A percentile compares a stretch with the other conserved stretches of the same genome.
phyloP scores from a whole-genome alignment of 1,284 basidiomycete species.

The Microbotryum saponariae region DNA sequence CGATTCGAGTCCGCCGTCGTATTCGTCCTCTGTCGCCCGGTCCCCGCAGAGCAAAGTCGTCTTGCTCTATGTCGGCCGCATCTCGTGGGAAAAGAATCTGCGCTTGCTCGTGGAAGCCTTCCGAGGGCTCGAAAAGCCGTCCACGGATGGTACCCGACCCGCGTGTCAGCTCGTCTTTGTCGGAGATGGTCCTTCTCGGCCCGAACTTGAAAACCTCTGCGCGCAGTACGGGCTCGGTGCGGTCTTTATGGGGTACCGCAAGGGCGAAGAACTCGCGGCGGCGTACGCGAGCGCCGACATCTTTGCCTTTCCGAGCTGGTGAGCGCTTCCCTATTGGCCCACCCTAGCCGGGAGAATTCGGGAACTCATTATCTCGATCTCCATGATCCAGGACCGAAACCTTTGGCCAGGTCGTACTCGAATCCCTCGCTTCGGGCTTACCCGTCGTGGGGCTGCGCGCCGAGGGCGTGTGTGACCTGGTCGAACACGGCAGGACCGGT shows the following conservation, averaged over 20 bases:
- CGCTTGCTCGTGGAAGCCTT: conserved; percentile 50
- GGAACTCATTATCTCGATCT: background rate
- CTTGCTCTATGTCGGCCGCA: conserved; percentile 43
- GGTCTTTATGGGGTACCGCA: conserved; percentile 48
- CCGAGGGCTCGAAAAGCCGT: conserved; percentile 31
- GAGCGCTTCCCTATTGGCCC: background rate
- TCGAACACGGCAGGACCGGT: conserved; percentile 47
- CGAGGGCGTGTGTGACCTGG: conserved; percentile 53
- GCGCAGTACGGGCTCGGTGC: conserved; percentile 45
- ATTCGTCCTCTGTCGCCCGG: conserved; percentile 14
- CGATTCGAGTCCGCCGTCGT: conserved; percentile 33
- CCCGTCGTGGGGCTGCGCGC: conserved; percentile 53
- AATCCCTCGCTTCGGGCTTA: conserved; percentile 51
- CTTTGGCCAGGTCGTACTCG: conserved; percentile 52
- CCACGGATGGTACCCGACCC: conserved; percentile 22
- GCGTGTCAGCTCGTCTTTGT: conserved; percentile 49
- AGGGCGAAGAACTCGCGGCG: conserved; percentile 44
- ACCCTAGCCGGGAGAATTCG: background rate
- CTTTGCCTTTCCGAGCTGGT: conserved; percentile 47
- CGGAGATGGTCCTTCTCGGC: conserved; percentile 51
- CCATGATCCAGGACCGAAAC: conserved; percentile 44
- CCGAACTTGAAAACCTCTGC: conserved; percentile 47
- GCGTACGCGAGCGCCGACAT: conserved; percentile 51
- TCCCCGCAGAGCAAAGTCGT: conserved; percentile 35
- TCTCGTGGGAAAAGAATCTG: conserved; percentile 55